Conservation (phyloP, 768 basidiomycete genomes). For the Cystofilobasidium ferigula region DNA sequence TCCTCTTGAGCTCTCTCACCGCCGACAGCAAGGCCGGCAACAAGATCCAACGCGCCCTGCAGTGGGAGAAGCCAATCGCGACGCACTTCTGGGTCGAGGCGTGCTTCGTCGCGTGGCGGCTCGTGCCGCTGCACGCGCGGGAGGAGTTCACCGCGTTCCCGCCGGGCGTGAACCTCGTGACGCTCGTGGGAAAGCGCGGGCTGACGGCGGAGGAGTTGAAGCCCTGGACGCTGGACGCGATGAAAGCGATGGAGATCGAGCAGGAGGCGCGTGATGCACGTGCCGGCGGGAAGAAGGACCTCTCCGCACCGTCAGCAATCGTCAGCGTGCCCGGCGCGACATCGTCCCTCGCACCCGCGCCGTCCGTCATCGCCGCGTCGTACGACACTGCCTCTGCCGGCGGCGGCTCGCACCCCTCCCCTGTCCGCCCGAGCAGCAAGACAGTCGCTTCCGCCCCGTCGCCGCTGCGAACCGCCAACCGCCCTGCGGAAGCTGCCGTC, state of each 20-base stretch:
- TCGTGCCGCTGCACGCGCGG: conserved; percentile 1
- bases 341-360: neutral
- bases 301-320: neutral
- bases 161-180: conserved; percentile 28
- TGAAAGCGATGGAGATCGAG: conserved; percentile 25
- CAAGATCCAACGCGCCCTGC: conserved; percentile 61
- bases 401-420: neutral
- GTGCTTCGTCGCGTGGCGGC: conserved; percentile 65
- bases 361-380: neutral
- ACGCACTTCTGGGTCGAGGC: conserved; percentile 90
- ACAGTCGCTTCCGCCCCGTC: neutral
- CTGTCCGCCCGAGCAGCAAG: no score
- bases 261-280: conserved; percentile 9
- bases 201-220: conserved; percentile 23
- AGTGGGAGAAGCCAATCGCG: conserved; percentile 75
- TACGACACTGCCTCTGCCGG: neutral
- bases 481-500: no score
- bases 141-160: conserved; percentile 23
- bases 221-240: conserved; percentile 28
- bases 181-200: conserved; percentile 23
- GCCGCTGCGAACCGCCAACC: neutral
- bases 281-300: conserved; percentile 2
- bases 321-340: no score
- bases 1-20: neutral
- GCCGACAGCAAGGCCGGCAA: conserved; percentile 36